phyloP scores from a whole-genome alignment of 1,284 basidiomycete species.

The Puccinia coronata region DNA sequence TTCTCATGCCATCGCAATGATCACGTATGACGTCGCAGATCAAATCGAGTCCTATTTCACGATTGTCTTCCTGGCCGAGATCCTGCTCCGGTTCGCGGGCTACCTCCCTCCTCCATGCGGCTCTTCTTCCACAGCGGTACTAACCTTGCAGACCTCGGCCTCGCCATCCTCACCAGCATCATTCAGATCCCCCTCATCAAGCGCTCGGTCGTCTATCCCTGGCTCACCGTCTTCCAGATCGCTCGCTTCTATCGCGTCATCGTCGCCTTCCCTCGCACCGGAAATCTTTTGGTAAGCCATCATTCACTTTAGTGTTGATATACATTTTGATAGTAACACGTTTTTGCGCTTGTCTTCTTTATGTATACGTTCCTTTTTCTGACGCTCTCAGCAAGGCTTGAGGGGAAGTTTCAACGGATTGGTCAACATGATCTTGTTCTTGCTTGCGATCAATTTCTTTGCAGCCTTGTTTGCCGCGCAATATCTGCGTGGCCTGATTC shows the following conservation, averaged over 20 bases:
- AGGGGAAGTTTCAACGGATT: conserved; percentile 91
- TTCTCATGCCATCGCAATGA: background rate
- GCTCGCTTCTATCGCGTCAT: conserved; percentile 91
- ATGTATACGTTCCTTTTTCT: background rate
- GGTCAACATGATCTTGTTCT: conserved; percentile 89
- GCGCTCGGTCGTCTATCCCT: conserved; percentile 71
- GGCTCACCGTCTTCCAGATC: conserved; percentile 89
- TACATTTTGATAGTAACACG: background rate
- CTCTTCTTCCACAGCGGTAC: conserved; percentile 69
- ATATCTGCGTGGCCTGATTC: conserved; percentile 73
- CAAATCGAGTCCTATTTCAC: conserved; percentile 78
- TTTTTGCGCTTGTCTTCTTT: background rate
- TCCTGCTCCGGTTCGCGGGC: conserved; percentile 72
- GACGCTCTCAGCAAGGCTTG: conserved; percentile 63
- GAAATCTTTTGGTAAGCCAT: conserved; percentile 68
- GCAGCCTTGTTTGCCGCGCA: conserved; percentile 70
- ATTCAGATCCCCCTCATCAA: conserved; percentile 81
- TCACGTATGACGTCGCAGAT: conserved; percentile 56
- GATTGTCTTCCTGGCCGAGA: conserved; percentile 83
- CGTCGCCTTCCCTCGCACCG: conserved; percentile 81
- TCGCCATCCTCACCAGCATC: conserved; percentile 76
- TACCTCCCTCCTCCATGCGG: conserved; percentile 77
- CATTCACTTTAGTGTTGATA: background rate
- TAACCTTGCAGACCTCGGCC: conserved; percentile 77
- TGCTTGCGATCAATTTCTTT: conserved; percentile 84